Base-by-base conservation (phyloP, 306 rosid genomes). In the Malus asiatica region DNA sequence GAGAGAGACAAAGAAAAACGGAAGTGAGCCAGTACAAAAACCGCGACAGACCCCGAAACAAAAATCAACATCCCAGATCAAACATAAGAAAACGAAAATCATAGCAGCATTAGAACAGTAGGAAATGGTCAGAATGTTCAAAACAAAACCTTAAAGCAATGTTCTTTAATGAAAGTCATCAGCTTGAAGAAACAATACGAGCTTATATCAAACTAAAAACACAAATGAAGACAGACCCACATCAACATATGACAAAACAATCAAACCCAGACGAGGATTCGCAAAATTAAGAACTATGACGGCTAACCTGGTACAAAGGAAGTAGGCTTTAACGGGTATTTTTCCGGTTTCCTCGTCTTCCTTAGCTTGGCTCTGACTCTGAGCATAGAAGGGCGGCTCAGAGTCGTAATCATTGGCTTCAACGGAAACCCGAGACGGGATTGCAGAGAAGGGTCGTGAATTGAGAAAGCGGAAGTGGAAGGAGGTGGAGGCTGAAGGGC, bases 231-330 rank as follows among this genome's bases (percentile, higher is more conserved):
- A 55, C 40, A 8, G 63, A 83, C 77, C 86, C 64, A 45, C 27
- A 42, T 33, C 11, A n/a, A 4, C 5, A 82, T 69, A 46, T 1
- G 4, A 53, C 29, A 14, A 3, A 71, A 73, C 2, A 73, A 79
- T 8, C 18, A 60, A 69, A 60, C 60, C 73, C 66, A 4, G 35
- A 59, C 29, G 65, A 22, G 5, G 84, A 76, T 78, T 71, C 30
- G 70, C 51, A 45, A 6, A 77, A 81, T 53, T 46, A 66, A 68
- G 27, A 72, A 4, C 19, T 60, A 48, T 4, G 16, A 40, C 8
- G 44, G 69, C 84, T 27, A 79, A 92, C 97, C 97, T 95, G 79
- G 98, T 95, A 62, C 90, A 95, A 14, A 95, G 93, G 75, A 95
- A 95, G 76, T 77, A 95, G 4, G 97, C 97, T 76, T 95, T 95